phyloP scores from a whole-genome alignment of 768 basidiomycete genomes.

The Amanita pseudoporphyria region DNA sequence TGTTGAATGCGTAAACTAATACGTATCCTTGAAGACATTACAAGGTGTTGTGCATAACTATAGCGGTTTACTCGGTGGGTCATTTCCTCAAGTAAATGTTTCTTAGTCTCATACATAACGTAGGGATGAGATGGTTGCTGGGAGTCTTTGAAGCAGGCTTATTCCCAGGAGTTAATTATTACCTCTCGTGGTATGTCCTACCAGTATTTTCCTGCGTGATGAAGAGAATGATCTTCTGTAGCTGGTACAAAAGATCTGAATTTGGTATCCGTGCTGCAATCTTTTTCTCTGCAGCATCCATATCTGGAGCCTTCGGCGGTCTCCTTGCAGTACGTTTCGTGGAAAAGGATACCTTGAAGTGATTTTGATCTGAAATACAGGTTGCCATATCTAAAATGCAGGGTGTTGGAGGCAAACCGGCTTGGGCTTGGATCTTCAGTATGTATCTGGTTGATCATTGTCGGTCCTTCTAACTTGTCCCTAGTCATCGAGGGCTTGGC shows the following conservation, averaged over 20 bases:
- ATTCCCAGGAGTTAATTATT: conserved; percentile 57
- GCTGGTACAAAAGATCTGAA: conserved; percentile 60
- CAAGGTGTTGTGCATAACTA: conserved; percentile 67
- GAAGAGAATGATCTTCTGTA: conserved; percentile 9
- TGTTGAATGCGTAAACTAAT: not conserved
- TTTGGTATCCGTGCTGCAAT: conserved; percentile 59
- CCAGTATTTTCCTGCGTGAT: conserved; percentile 7
- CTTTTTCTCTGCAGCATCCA: conserved; percentile 72
- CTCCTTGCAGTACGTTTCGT: conserved; percentile 47
- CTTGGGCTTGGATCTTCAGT: conserved; percentile 68
- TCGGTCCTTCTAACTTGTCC: conserved; percentile 2
- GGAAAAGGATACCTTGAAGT: not conserved
- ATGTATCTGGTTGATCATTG: conserved; percentile 7
- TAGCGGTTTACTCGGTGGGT: conserved; percentile 55
- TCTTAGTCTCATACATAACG: not conserved
- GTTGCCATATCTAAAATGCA: conserved; percentile 65
- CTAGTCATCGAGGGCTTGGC: conserved; percentile 54
- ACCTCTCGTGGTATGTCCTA: conserved; percentile 54
- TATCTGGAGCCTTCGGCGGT: conserved; percentile 77
- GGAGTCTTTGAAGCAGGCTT: conserved; percentile 69
- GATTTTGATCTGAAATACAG: conserved; percentile 16
- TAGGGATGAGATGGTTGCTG: conserved; percentile 64
- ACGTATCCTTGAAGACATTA: conserved; percentile 40
- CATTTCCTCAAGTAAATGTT: not conserved
- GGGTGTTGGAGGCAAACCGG: conserved; percentile 58